Percentiles rank a stretch among this genome's conserved stretches.
These are phyloP conservation scores for Aspergillus diversus DNA, from an alignment of 495 filamentous ascomycete genomes.

Conservation along the genomic window DNA sequence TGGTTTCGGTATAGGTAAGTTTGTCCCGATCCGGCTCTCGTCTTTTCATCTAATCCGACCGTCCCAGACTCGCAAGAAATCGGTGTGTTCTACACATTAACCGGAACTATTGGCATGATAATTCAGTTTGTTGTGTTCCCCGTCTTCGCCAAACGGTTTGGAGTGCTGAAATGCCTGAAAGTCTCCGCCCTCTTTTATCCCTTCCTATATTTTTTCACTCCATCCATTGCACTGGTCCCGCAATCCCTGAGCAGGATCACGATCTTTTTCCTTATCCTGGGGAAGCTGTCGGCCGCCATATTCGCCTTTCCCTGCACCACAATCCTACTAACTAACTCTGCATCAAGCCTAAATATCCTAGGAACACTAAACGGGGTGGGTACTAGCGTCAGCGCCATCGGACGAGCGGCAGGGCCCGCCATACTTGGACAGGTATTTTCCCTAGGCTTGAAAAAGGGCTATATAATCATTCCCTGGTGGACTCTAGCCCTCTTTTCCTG, in stretches of 20 bases:
- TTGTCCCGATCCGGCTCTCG: neutral
- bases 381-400: conserved; percentile 76
- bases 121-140: conserved; percentile 85
- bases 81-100: conserved; percentile 75
- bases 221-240: conserved; percentile 69
- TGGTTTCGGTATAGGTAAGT: conserved; percentile 69
- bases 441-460: conserved; percentile 69
- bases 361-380: conserved; percentile 91
- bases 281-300: conserved; percentile 71
- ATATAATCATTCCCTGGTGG: conserved; percentile 82
- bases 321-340: conserved; percentile 90
- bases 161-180: conserved; percentile 71
- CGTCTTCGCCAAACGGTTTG: conserved; percentile 64
- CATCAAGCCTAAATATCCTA: conserved; percentile 69
- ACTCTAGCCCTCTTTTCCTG: conserved; percentile 60
- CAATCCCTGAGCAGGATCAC: conserved; percentile 41
- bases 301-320: conserved; percentile 86
- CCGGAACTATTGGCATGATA: conserved; percentile 70
- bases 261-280: conserved; percentile 52
- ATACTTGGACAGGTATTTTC: conserved; percentile 67
- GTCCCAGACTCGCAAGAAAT: conserved; percentile 62
- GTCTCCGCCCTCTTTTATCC: conserved; percentile 64
- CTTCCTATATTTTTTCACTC: conserved; percentile 70
- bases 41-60: neutral
- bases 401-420: conserved; percentile 76